A percentile compares a stretch with the other conserved stretches of the same genome.
Evolutionary conservation across 164 flowering plant genomes (phyloP).

Genomic region (Hamamelis virginiana): DNA sequence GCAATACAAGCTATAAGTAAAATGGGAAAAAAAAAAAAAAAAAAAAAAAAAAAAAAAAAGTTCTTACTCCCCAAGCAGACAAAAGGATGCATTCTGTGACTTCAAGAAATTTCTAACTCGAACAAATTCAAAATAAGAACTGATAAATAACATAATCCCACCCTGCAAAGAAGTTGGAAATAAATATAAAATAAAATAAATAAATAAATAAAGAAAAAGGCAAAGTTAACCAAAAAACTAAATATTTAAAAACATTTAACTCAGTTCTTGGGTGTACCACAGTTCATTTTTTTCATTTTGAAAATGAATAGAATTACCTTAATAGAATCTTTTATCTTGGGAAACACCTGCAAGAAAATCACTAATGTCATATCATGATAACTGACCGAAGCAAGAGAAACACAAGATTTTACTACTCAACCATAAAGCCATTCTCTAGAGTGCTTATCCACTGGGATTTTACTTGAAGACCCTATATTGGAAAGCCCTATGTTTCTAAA

Average conservation of each 20-base stretch:
- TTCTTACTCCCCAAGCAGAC: constrained; percentile 84
- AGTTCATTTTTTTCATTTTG: neutral
- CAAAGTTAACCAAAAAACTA: neutral
- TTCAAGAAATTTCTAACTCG: constrained; percentile 77
- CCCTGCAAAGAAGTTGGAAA: constrained; percentile 47
- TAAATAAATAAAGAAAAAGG: neutral
- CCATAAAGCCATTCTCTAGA: too few species aligned
- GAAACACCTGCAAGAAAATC: constrained; percentile 68
- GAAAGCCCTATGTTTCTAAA: too few species aligned
- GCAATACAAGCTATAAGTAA: neutral
- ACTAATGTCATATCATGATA: neutral
- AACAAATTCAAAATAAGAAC: constrained; percentile 84
- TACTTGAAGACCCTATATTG: too few species aligned
- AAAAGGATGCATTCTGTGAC: constrained; percentile 78
- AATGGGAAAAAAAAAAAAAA: neutral
- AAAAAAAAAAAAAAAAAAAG: constrained; percentile 2
- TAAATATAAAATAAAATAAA: neutral
- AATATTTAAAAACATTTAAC: too few species aligned
- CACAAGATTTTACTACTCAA: neutral
- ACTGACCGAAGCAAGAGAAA: neutral
- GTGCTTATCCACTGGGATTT: too few species aligned
- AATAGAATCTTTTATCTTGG: constrained; percentile 78
- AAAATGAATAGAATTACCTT: constrained; percentile 45
- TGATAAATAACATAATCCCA: constrained; percentile 79
- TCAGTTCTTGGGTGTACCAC: neutral